Evolutionary conservation across 2,329 filamentous ascomycete species (phyloP), one percentile per base, ranked within the genome.

Genomic region (Annulohypoxylon truncatum): DNA sequence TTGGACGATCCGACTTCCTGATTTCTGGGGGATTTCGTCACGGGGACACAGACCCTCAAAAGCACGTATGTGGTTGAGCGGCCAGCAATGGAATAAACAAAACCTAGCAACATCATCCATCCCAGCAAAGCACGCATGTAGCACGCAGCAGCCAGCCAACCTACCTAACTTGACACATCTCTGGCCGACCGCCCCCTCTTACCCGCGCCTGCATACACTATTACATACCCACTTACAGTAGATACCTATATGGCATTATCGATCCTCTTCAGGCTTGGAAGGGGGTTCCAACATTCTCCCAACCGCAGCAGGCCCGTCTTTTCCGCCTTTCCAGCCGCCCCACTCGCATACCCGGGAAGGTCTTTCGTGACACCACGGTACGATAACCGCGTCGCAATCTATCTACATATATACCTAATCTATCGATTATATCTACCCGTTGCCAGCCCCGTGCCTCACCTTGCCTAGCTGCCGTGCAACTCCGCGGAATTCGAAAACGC

Each of bases 401-500:
- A 38, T 38, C 29, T 31, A 31, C 29, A 31, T 12, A 31, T 31
- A 8, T 31, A 8, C 29, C 13, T 31, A 10, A 31, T 31, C 29
- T 31, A 10, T 31, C 29, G 13, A 10, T 8, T 8, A 31, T 31
- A 31, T 31, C 29, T 31, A 31, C 29, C 29, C 29, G 29, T 31
- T 12, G 13, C 29, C 8, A 33, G 24, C 33, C 35, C 31, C 22
- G 50, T 24, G 20, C 31, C 7, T 42, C 38, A 42, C 44, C 52
- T 44, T 44, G 22, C 35, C 33, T 33, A 22, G 35, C 56, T 68
- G 66, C 51, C 12, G 66, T 68, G 66, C 48, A 10, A 68, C 61
- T 59, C 38, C 12, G 44, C 57, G 53, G 48, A 33, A 28, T 48
- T 64, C 59, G 35, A 62, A 12, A 13, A 53, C 56, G 56, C 47